A percentile compares a stretch with the other conserved stretches of the same genome.
Evolutionary conservation across 495 filamentous ascomycete genomes (phyloP).

Genomic region (Trichoderma orchidacearum): DNA sequence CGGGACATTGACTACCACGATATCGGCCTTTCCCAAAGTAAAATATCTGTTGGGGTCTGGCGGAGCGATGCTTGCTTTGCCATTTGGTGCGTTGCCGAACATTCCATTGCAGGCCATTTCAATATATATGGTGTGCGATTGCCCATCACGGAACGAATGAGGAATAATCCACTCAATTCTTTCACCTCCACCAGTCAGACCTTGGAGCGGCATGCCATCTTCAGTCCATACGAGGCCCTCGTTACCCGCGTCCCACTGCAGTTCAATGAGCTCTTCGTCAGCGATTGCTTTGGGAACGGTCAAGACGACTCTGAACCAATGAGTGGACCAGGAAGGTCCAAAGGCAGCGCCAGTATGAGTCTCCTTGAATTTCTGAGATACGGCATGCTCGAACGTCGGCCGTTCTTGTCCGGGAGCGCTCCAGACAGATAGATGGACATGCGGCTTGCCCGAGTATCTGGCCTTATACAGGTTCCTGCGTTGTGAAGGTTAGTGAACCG

Average conservation of each 20-base stretch:
- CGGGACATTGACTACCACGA: slow-evolving; percentile 76
- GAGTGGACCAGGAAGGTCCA: slow-evolving; percentile 95
- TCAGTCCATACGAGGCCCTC: slow-evolving; percentile 86
- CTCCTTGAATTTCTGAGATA: slow-evolving; percentile 61
- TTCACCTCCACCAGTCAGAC: slow-evolving; percentile 84
- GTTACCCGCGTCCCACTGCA: slow-evolving; percentile 89
- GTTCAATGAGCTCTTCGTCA: slow-evolving; percentile 67
- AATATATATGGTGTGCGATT: slow-evolving; percentile 80
- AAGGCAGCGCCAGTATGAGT: slow-evolving; percentile 67
- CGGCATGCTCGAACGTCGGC: slow-evolving; percentile 84
- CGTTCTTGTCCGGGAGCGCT: slow-evolving; percentile 63
- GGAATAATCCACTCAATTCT: slow-evolving; percentile 84
- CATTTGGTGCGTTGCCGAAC: slow-evolving; percentile 85
- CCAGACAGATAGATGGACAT: slow-evolving; percentile 82
- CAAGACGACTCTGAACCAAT: slow-evolving; percentile 83
- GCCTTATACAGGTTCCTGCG: slow-evolving; percentile 63
- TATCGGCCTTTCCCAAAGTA: slow-evolving; percentile 62
- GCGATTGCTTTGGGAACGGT: slow-evolving; percentile 59
- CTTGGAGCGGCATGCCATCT: slow-evolving; percentile 79
- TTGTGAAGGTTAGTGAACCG: background rate
- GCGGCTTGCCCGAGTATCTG: slow-evolving; percentile 50
- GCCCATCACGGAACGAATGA: slow-evolving; percentile 63
- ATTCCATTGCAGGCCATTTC: slow-evolving; percentile 98
- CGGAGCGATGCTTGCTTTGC: slow-evolving; percentile 70
- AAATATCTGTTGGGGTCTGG: slow-evolving; percentile 73